Conservation (phyloP, 345 rosid genomes). For the Salix purpurea region DNA sequence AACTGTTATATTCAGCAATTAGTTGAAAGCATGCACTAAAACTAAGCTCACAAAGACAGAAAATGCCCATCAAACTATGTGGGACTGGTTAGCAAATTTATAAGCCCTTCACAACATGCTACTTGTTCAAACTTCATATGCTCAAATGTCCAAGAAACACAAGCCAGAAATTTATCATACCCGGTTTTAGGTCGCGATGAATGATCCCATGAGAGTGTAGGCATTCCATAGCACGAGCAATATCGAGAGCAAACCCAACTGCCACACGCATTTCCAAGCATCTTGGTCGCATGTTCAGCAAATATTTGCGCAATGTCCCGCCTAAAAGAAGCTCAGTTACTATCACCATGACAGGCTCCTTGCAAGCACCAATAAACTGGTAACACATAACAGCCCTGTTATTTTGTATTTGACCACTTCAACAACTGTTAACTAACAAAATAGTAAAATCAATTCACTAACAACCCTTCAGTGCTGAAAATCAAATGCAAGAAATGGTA, state of each 20-base stretch:
- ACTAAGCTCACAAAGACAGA: background rate
- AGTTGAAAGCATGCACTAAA: background rate
- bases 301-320: slow-evolving; percentile 82
- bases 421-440: background rate
- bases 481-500: background rate
- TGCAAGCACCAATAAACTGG: slow-evolving; percentile 98
- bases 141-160: slow-evolving; percentile 1
- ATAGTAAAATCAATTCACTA: background rate
- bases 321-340: slow-evolving; percentile 88
- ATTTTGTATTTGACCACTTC: background rate
- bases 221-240: slow-evolving; percentile 99
- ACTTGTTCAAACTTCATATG: slow-evolving; percentile 5
- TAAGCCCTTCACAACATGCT: background rate
- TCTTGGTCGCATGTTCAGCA: slow-evolving; percentile 62
- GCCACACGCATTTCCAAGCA: slow-evolving; percentile 66
- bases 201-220: slow-evolving; percentile 93
- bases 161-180: slow-evolving; percentile 31
- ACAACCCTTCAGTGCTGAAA: background rate
- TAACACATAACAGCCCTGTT: slow-evolving; percentile 5
- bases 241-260: slow-evolving; percentile 83
- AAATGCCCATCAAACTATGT: background rate
- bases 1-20: background rate
- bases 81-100: background rate
- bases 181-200: slow-evolving; percentile 96
- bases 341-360: slow-evolving; percentile 91